A percentile compares a stretch with the other conserved stretches of the same genome.
Evolutionary conservation across 352 stramenopile genomes (phyloP).

Genomic region (Aphanomyces euteiches): DNA sequence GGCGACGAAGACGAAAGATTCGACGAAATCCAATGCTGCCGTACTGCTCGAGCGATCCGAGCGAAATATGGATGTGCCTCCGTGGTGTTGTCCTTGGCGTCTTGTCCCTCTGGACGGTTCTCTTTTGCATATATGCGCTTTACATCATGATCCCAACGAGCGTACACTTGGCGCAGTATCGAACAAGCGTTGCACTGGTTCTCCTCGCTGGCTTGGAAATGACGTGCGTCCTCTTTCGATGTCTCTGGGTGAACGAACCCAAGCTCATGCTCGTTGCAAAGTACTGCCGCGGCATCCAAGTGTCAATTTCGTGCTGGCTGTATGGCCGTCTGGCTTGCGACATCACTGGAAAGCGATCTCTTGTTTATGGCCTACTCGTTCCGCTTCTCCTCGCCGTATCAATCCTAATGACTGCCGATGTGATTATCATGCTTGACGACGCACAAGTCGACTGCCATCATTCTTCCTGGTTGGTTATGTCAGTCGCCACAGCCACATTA

Average conservation of each 20-base stretch:
- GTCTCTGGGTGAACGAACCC: constrained; percentile 51
- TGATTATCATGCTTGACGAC: constrained; percentile 43
- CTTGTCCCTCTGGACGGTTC: constrained; percentile 53
- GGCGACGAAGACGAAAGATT: background rate
- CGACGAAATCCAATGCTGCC: constrained; percentile 17
- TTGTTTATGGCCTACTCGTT: constrained; percentile 54
- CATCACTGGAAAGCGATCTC: constrained; percentile 37
- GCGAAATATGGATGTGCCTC: constrained; percentile 48
- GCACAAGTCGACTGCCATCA: constrained; percentile 63
- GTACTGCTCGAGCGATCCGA: constrained; percentile 31
- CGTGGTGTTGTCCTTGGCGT: constrained; percentile 59
- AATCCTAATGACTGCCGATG: constrained; percentile 55
- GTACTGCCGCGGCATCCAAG: constrained; percentile 65
- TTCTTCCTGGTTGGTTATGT: constrained; percentile 67
- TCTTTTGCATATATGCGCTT: constrained; percentile 42
- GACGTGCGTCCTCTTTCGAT: constrained; percentile 60
- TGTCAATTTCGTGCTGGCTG: constrained; percentile 62
- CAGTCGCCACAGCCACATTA: constrained; percentile 50
- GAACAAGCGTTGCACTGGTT: constrained; percentile 59
- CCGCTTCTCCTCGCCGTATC: constrained; percentile 49
- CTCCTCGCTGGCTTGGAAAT: constrained; percentile 57
- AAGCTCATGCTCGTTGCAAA: constrained; percentile 64
- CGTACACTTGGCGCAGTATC: constrained; percentile 51
- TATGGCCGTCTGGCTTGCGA: constrained; percentile 67
- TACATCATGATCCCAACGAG: constrained; percentile 57